Conservation (phyloP, 805 yeast species). For the Maudiozyma bulderi region DNA sequence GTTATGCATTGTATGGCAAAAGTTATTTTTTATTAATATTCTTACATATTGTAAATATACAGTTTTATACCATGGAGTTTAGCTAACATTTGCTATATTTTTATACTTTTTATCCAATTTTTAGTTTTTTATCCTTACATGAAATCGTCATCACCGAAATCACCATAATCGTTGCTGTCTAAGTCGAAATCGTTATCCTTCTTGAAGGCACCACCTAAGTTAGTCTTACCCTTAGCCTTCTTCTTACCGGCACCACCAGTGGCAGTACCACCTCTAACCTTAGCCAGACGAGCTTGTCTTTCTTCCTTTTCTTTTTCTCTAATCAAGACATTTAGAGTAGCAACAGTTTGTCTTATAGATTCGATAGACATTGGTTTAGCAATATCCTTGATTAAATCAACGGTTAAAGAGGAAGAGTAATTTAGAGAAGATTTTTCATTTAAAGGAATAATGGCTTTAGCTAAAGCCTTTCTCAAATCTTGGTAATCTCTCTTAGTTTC, state of each 20-base stretch:
- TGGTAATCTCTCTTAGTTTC: constrained; percentile 71
- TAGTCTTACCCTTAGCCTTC: constrained; percentile 78
- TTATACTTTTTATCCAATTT: neutral
- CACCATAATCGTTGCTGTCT: constrained; percentile 42
- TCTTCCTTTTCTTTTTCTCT: constrained; percentile 86
- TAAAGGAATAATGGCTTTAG: constrained; percentile 49
- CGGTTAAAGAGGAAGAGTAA: constrained; percentile 66
- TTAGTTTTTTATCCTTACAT: constrained; percentile 38
- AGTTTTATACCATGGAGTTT: too few relatives aligned
- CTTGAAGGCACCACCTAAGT: constrained; percentile 52
- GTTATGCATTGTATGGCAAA: too few relatives aligned
- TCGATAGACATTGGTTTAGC: constrained; percentile 75
- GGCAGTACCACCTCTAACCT: constrained; percentile 69
- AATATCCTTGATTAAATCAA: constrained; percentile 79
- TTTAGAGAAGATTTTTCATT: constrained; percentile 53
- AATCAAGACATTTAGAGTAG: constrained; percentile 70
- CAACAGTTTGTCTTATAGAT: constrained; percentile 72
- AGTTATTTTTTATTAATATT: too few relatives aligned
- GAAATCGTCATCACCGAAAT: constrained; percentile 72
- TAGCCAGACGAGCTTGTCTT: constrained; percentile 75
- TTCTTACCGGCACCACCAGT: constrained; percentile 92
- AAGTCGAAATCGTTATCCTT: constrained; percentile 55
- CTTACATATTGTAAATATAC: too few relatives aligned
- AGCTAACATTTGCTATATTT: too few relatives aligned
- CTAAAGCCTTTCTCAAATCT: constrained; percentile 63